Evolutionary conservation across 2,329 filamentous ascomycete species (phyloP).

Genomic region (Madurella fahalii): DNA sequence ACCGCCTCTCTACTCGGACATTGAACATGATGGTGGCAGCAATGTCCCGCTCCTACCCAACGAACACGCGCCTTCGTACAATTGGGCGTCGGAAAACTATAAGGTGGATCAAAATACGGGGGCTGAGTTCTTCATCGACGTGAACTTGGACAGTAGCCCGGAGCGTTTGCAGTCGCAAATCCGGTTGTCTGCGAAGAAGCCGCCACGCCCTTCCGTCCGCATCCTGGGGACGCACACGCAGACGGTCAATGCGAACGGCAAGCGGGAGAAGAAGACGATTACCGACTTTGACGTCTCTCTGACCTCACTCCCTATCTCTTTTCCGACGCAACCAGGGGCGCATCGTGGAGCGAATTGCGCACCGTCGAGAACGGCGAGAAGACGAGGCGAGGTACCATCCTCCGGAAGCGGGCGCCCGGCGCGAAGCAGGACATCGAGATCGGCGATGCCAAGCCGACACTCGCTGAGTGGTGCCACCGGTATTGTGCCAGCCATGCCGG

Average conservation of each 20-base stretch:
- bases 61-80: slow-evolving; percentile 19
- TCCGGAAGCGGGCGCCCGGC: slow-evolving; percentile 48
- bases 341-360: slow-evolving; percentile 42
- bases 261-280: slow-evolving; percentile 43
- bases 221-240: slow-evolving; percentile 52
- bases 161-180: slow-evolving; percentile 44
- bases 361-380: slow-evolving; percentile 57
- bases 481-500: slow-evolving; percentile 57
- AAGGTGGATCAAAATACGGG: slow-evolving; percentile 32
- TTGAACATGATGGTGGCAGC: slow-evolving; percentile 19
- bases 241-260: slow-evolving; percentile 41
- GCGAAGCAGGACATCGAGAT: slow-evolving; percentile 44
- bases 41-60: slow-evolving; percentile 28
- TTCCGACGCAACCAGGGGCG: slow-evolving; percentile 37
- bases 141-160: slow-evolving; percentile 42
- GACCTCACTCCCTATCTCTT: slow-evolving; percentile 58
- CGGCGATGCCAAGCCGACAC: slow-evolving; percentile 35
- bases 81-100: slow-evolving; percentile 3
- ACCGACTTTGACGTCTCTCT: slow-evolving; percentile 58
- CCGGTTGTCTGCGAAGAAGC: slow-evolving; percentile 39
- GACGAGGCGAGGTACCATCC: slow-evolving; percentile 60
- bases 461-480: slow-evolving; percentile 63
- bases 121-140: slow-evolving; percentile 42
- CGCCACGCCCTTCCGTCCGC: slow-evolving; percentile 51
- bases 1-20: slow-evolving; percentile 44